These are phyloP conservation scores for Helminthosporium solani DNA, from an alignment of 2,329 filamentous ascomycete species.

Conservation along the genomic window DNA sequence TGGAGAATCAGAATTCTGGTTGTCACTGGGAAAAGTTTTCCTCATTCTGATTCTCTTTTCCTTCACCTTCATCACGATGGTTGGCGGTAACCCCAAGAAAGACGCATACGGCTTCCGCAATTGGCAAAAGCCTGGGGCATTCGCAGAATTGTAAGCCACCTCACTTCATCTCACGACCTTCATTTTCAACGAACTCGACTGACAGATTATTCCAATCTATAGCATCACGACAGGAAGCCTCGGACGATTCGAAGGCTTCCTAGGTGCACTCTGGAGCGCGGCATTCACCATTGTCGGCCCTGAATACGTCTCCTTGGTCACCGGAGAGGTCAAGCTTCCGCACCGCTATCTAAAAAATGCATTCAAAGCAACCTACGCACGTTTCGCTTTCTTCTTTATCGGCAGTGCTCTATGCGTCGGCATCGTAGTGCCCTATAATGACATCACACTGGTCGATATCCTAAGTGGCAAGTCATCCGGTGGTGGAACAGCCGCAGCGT, in stretches of 20 bases:
- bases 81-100: constrained; percentile 45
- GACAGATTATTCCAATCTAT: too few species aligned
- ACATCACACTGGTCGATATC: constrained; percentile 66
- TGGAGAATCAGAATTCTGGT: constrained; percentile 44
- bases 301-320: constrained; percentile 48
- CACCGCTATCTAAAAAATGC: constrained; percentile 43
- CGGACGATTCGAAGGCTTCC: constrained; percentile 33
- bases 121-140: constrained; percentile 40
- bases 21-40: constrained; percentile 44
- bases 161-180: neutral
- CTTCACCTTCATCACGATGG: constrained; percentile 46
- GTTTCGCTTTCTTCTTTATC: constrained; percentile 47
- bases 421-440: constrained; percentile 60
- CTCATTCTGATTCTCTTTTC: constrained; percentile 44
- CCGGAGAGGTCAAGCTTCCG: constrained; percentile 46
- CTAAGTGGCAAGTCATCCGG: constrained; percentile 18
- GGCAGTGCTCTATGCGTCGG: constrained; percentile 43
- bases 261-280: constrained; percentile 35
- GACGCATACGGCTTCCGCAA: constrained; percentile 44
- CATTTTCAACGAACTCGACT: too few species aligned
- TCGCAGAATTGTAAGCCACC: constrained; percentile 16
- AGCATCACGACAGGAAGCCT: constrained; percentile 20
- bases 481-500: constrained; percentile 53
- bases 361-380: constrained; percentile 45
- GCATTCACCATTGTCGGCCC: constrained; percentile 46